These are phyloP conservation scores for Apiotrichum domesticum DNA, from an alignment of 1,284 basidiomycete species.

Conservation along the genomic window DNA sequence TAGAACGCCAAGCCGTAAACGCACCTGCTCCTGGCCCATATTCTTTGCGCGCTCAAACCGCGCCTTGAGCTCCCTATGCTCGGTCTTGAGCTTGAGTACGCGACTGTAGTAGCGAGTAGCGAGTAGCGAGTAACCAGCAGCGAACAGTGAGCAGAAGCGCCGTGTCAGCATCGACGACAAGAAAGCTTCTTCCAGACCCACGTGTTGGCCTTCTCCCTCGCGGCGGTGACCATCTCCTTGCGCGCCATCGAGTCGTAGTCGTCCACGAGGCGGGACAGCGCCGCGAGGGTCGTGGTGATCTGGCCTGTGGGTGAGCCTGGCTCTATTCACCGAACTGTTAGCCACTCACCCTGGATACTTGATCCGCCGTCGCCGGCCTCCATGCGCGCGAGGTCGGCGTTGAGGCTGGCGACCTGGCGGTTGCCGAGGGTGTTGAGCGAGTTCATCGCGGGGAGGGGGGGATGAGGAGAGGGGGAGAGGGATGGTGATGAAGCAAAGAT, in stretches of 20 bases:
- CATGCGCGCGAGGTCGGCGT: conserved; percentile 75
- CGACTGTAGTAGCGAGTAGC: conserved; percentile 28
- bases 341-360: conserved; percentile 66
- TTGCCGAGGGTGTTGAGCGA: conserved; percentile 89
- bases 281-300: conserved; percentile 87
- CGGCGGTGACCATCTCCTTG: conserved; percentile 86
- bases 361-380: conserved; percentile 71
- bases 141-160: too few species aligned
- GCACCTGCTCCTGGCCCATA: conserved; percentile 37
- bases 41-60: conserved; percentile 49
- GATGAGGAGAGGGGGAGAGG: too few species aligned
- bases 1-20: neutral
- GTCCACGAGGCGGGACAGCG: conserved; percentile 83
- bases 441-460: conserved; percentile 58
- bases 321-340: neutral
- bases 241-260: conserved; percentile 95
- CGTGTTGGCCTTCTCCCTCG: conserved; percentile 90
- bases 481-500: too few species aligned
- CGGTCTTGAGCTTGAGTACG: conserved; percentile 47
- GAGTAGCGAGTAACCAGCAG: too few species aligned
- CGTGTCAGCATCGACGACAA: too few species aligned
- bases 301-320: conserved; percentile 58
- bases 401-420: conserved; percentile 79
- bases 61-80: conserved; percentile 47
- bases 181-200: conserved; percentile 43